Evolutionary conservation across 345 rosid species (phyloP), one percentile per base, ranked within the genome.

Genomic region (Brassica carinata): DNA sequence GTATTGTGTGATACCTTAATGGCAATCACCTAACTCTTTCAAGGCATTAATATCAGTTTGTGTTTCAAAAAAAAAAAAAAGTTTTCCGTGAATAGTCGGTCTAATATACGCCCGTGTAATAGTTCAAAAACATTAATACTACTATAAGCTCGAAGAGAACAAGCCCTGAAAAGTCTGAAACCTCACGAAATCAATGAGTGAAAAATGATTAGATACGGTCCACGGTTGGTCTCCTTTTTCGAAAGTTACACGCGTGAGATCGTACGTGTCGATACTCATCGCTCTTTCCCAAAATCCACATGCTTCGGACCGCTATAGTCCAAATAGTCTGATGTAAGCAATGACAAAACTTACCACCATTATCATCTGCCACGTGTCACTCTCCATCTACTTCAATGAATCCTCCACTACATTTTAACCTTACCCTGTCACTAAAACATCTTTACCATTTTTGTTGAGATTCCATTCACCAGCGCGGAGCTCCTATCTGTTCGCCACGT

Each of bases 301-400:
- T 71, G 74, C 81, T 13, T 66, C 72, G 31, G 78, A 82, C 65
- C 86, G 63, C 92, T 33, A 79, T 74, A 17, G 87, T 90, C 98
- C 99, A 89, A 93, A 88, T 84, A 36, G 69, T 53, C 67, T 81
- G 85, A 53, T 89, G 98, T 85, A 95, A 88, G 99, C 98, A 83
- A 72, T 95, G 98, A 95, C 97, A 84, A 87, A 91, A 91, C 84
- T 86, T 64, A 26, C 77, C 13, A 26, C 77, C 87, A 81, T 86
- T 78, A 17, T 3, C 3, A 31, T 23, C 58, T 17, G 82, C 79
- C 96, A 92, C 97, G 97, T 89, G 90, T 88, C 84, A 76, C 23
- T 30, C 61, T 5, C 33, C 27, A 61, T 72, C 70, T 80, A 36
- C 63, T 43, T 13, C 72, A 76, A 26, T 58, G 53, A 18, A 67